These are phyloP conservation scores for Botrytis byssoidea DNA, from an alignment of 2,329 filamentous ascomycete genomes.

Conservation along the genomic window DNA sequence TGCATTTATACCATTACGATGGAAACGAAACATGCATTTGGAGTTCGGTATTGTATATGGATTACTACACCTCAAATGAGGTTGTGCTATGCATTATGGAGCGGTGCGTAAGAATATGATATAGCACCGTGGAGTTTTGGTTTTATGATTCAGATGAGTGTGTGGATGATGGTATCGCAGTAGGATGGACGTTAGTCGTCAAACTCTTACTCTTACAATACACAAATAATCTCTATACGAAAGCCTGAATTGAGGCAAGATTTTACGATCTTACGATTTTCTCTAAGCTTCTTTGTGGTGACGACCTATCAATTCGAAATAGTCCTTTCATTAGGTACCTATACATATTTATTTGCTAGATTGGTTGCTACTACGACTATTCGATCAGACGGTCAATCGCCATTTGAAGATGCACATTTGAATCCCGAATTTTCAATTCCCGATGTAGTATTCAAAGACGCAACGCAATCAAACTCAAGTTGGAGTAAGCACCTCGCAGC, in stretches of 20 bases:
- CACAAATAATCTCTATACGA: not conserved
- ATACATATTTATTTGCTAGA: not conserved
- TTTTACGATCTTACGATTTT: not conserved
- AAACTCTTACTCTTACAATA: not conserved
- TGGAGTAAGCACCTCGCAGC: not conserved
- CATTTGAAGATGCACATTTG: not conserved
- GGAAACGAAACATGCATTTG: not conserved
- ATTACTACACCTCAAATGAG: not conserved
- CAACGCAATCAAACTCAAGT: not conserved
- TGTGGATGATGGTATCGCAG: not conserved
- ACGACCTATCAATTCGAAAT: not conserved
- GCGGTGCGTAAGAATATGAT: constrained; percentile 2
- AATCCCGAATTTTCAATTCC: not conserved
- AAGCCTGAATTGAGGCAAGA: not conserved
- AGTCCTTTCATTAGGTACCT: not conserved
- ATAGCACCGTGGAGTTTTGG: not conserved
- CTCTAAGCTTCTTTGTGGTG: not conserved
- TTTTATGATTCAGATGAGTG: not conserved
- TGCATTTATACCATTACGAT: constrained; percentile 3
- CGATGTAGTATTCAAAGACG: not conserved
- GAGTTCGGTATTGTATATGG: not conserved
- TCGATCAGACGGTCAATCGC: not conserved
- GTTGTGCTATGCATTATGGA: not conserved
- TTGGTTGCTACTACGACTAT: not conserved
- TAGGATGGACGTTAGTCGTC: not conserved